Percentiles rank a stretch among this genome's conserved stretches.
phyloP scores from a whole-genome alignment of 2,329 filamentous ascomycete genomes.

The Exophiala oligosperma region DNA sequence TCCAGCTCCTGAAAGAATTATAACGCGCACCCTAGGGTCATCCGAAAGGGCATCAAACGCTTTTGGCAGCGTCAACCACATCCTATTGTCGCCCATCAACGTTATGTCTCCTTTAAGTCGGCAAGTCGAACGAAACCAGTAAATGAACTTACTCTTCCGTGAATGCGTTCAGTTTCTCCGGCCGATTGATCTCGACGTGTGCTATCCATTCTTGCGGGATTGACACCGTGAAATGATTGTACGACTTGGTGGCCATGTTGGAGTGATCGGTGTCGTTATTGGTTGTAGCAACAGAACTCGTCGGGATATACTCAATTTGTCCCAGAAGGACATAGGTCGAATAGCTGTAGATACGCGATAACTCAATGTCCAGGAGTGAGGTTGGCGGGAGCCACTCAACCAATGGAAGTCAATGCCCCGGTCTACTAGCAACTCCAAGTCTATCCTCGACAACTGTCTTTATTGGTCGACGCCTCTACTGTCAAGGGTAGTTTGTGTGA shows the following conservation, averaged over 20 bases:
- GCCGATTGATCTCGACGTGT: constrained; percentile 86
- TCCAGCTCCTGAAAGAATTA: constrained; percentile 79
- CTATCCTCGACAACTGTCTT: too few relatives aligned
- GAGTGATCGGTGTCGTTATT: too few relatives aligned
- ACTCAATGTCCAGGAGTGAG: too few relatives aligned
- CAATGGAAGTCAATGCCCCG: too few relatives aligned
- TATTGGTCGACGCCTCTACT: too few relatives aligned
- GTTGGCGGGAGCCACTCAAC: too few relatives aligned
- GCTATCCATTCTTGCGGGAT: constrained; percentile 71
- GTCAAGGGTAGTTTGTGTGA: too few relatives aligned
- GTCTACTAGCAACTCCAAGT: too few relatives aligned
- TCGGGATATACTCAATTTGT: too few relatives aligned
- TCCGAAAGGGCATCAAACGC: constrained; percentile 72
- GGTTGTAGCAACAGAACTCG: too few relatives aligned
- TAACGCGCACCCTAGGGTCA: constrained; percentile 69
- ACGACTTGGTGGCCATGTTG: not conserved
- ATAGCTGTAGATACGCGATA: too few relatives aligned
- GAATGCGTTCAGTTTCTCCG: constrained; percentile 80
- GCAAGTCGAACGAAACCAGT: not conserved
- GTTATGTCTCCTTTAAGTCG: not conserved
- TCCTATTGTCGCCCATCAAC: constrained; percentile 36
- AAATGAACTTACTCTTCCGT: constrained; percentile 50
- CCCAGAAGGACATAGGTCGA: too few relatives aligned
- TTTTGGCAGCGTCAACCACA: constrained; percentile 78
- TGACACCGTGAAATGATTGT: constrained; percentile 65